Percentiles rank a stretch among this genome's conserved stretches.
Conservation (phyloP, 2,329 filamentous ascomycete genomes). For the Apiospora phragmitis region DNA sequence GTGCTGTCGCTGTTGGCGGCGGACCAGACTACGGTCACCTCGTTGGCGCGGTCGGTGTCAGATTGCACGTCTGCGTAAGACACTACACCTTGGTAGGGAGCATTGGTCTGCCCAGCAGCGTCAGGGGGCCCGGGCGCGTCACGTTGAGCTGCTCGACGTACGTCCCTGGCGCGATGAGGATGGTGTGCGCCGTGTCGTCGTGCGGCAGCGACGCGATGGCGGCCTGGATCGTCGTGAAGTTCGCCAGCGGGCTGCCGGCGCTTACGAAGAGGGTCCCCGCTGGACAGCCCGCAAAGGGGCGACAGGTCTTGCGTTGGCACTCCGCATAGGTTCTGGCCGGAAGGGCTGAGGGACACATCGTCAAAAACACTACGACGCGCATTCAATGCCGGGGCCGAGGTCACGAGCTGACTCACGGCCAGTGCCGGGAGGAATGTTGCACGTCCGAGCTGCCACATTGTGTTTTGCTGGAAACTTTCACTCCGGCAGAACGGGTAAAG, state of each 20-base stretch:
- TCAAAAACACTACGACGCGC: not conserved
- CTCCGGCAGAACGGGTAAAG: not conserved
- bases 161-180: conserved; percentile 60
- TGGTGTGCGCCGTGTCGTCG: conserved; percentile 47
- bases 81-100: conserved; percentile 32
- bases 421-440: not conserved
- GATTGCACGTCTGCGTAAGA: conserved; percentile 31
- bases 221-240: conserved; percentile 40
- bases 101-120: conserved; percentile 56
- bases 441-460: not conserved
- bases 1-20: conserved; percentile 50
- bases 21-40: conserved; percentile 59
- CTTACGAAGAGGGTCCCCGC: conserved; percentile 43
- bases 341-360: not conserved
- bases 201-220: conserved; percentile 42
- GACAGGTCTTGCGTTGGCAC: conserved; percentile 33
- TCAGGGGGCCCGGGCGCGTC: conserved; percentile 60
- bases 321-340: conserved; percentile 16
- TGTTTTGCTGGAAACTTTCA: not conserved
- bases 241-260: conserved; percentile 30
- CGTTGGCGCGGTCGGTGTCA: conserved; percentile 47
- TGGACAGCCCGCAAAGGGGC: conserved; percentile 40
- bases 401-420: not conserved
- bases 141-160: conserved; percentile 68
- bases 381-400: not conserved